Base-by-base conservation (phyloP, 768 basidiomycete species). In the Gautieria morchelliformis region DNA sequence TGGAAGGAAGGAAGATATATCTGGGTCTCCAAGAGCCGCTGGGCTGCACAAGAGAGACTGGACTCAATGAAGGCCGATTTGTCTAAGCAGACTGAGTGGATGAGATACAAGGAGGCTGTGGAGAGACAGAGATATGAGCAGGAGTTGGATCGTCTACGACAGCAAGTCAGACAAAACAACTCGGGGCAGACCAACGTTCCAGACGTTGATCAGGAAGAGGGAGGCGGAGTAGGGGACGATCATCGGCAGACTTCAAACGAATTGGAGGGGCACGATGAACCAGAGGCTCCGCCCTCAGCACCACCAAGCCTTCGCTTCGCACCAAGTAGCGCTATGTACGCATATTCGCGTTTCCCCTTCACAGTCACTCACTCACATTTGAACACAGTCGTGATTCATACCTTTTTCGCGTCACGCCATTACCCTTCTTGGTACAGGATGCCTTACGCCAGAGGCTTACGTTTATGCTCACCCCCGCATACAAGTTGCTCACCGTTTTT, bases 1-100 rank as follows among this genome's bases (percentile, higher is more conserved):
- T 57, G 56, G 56, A 57, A 57, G 40, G 56, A 57, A 33, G 56
- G 56, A 5, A 24, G 44, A 39, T 57, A 57, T 35, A 24, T 57
- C 37, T 57, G 56, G 56, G 30, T 37, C 17, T 37, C 45, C 24
- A 57, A 57, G 42, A 42, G 56, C 32, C 56, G 56, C 22, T 57
- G 56, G 56, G 42, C 42, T 37, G 42, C 56, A 15, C 56, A 57
- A 4, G 56, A 57, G 56, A 57, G 50, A 40, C 12, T 57, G 10
- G 56, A 57, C 47, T 30, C 56, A 42, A 57, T 57, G 56, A 32
- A 17, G 35, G 30, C 47, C 17, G 20, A 27, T 49, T 32, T 57
- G n/a, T 15, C 45, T 20, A 42, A 35, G 14, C 56, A 57, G 40
- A 33, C 19, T 7, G 33, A 19, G 33, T 57, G 56, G 56, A 57